Evolutionary conservation across 2,329 filamentous ascomycete genomes (phyloP), one percentile per base, ranked within the genome.

Genomic region (Diaporthe vaccinii): DNA sequence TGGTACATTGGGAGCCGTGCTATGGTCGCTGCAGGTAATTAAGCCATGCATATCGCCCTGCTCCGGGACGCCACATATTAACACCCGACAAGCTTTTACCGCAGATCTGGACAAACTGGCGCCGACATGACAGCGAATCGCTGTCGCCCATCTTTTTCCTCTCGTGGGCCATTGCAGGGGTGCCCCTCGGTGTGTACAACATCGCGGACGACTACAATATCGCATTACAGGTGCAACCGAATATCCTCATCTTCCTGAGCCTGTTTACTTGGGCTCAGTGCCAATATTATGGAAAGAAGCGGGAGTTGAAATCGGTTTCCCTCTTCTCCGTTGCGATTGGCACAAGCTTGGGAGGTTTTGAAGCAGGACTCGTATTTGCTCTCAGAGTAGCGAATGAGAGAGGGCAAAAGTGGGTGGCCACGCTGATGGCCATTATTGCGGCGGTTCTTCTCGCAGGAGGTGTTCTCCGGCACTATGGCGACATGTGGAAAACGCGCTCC

Each of bases 81-180:
- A 58, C 31, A 12, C 31, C 9, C 8, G 8, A 12, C 1, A 58
- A 58, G 55, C 55, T 58, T n/a, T 10, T 58, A 12, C 55, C 55
- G 31, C 55, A 58, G 20, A 58, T 58, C 55, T 36, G 53, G 53
- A 57, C 28, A 28, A 57, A 57, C 53, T 57, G 55, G 55, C 55
- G 31, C 31, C 31, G 55, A 7, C 55, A 58, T 58, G 55, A 58
- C 31, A 58, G 55, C 31, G 55, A 58, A 36, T 58, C 55, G 55
- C 31, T 58, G 34, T 58, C 55, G 17, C 55, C 31, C 0, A 36
- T n/a, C 31, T 58, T 58, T 22, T 58, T 58, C 5, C 55, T 58
- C 55, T 58, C 55, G 9, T 58, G 55, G 55, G 55, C 55, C 5
- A 36, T 58, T 20, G 55, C 55, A n/a, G 31, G 55, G 7, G 55